Conservation (phyloP, 345 rosid species). For the Cardiospermum halicacabum region DNA sequence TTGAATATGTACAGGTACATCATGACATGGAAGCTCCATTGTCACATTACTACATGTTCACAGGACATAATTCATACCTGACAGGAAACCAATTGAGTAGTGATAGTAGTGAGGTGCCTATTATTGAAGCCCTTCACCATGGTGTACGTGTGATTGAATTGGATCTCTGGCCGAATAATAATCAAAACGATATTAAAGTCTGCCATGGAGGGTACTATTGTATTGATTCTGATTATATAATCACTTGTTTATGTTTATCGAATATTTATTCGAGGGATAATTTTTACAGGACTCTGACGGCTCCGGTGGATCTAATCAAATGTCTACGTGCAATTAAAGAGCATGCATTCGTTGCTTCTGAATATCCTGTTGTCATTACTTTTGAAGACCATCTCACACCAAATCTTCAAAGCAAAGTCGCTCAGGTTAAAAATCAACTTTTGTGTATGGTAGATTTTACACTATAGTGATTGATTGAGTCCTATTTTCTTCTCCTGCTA, state of each 20-base stretch:
- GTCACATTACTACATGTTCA: constrained; percentile 71
- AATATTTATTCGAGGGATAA: not conserved
- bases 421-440: constrained; percentile 56
- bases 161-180: constrained; percentile 75
- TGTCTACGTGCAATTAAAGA: constrained; percentile 60
- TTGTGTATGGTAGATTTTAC: too few species aligned
- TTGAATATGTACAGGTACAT: constrained; percentile 67
- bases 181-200: constrained; percentile 47
- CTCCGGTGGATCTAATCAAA: constrained; percentile 51
- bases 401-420: constrained; percentile 60
- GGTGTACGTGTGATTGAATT: constrained; percentile 85
- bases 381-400: constrained; percentile 73
- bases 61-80: constrained; percentile 89
- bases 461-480: too few species aligned
- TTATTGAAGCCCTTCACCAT: constrained; percentile 42
- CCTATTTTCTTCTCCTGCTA: too few species aligned
- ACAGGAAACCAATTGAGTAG: constrained; percentile 80
- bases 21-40: constrained; percentile 66
- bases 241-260: too few species aligned
- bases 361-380: constrained; percentile 79
- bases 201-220: constrained; percentile 85
- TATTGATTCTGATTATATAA: too few species aligned
- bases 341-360: constrained; percentile 55
- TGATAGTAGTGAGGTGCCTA: constrained; percentile 53
- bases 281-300: constrained; percentile 51